Evolutionary conservation across 805 yeast genomes (phyloP).

Genomic region (Spathaspora arborariae): DNA sequence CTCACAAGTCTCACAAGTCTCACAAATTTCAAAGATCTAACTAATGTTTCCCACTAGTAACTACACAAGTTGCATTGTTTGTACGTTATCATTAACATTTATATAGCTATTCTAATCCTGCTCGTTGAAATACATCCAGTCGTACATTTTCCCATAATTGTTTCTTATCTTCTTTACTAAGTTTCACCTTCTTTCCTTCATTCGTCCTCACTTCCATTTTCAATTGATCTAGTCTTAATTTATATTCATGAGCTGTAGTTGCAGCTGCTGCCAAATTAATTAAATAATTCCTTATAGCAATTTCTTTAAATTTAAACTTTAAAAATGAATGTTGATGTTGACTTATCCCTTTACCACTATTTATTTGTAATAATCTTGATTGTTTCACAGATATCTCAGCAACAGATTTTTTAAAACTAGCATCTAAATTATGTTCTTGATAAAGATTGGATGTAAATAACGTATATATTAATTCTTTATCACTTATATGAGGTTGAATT

Average conservation of each 20-base stretch:
- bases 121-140: slow-evolving; percentile 48
- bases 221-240: slow-evolving; percentile 32
- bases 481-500: slow-evolving; percentile 39
- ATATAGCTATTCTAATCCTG: slow-evolving; percentile 27
- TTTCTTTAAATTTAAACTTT: slow-evolving; percentile 37
- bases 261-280: slow-evolving; percentile 54
- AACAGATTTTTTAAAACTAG: slow-evolving; percentile 41
- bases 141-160: slow-evolving; percentile 47
- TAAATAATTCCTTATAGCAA: slow-evolving; percentile 47
- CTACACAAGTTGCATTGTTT: not conserved
- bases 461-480: slow-evolving; percentile 39
- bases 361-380: slow-evolving; percentile 38
- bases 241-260: slow-evolving; percentile 50
- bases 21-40: no score
- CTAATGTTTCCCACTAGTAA: no score
- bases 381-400: slow-evolving; percentile 49
- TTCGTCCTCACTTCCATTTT: slow-evolving; percentile 20
- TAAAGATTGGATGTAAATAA: slow-evolving; percentile 42
- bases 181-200: slow-evolving; percentile 23
- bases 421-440: slow-evolving; percentile 45
- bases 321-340: slow-evolving; percentile 24
- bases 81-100: no score
- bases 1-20: no score
- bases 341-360: slow-evolving; percentile 18
- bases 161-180: slow-evolving; percentile 40